phyloP scores from a whole-genome alignment of 2,329 filamentous ascomycete species.

The Thielaviopsis populi region DNA sequence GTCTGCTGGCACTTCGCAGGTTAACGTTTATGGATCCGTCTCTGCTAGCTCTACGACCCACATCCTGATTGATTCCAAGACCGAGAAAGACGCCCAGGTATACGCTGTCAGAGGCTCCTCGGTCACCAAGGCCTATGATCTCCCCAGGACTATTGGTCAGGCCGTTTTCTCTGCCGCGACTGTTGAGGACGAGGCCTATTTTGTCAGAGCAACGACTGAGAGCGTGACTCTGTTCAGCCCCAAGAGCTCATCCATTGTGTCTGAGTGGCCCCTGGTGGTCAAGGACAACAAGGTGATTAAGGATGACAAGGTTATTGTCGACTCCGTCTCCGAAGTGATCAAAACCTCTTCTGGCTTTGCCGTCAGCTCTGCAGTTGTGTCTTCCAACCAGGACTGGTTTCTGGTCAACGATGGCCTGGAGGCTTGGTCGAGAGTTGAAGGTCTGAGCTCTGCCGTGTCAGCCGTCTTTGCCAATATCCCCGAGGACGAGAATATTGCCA shows the following conservation, averaged over 20 bases:
- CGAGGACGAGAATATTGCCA: conserved; percentile 56
- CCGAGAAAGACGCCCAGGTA: conserved; percentile 67
- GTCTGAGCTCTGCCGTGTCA: conserved; percentile 61
- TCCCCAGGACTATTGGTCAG: conserved; percentile 53
- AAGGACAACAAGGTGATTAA: conserved; percentile 30
- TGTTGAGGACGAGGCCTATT: conserved; percentile 69
- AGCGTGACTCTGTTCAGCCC: conserved; percentile 65
- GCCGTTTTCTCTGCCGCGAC: conserved; percentile 70
- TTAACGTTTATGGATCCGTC: conserved; percentile 61
- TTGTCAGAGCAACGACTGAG: conserved; percentile 63
- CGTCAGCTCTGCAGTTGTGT: conserved; percentile 54
- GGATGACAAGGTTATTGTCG: conserved; percentile 35
- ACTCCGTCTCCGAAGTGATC: conserved; percentile 70
- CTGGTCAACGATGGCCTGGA: conserved; percentile 68
- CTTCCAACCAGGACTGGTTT: conserved; percentile 51
- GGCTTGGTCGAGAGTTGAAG: conserved; percentile 70
- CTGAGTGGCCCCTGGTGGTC: conserved; percentile 50
- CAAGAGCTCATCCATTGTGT: conserved; percentile 58
- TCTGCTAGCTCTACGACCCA: conserved; percentile 58
- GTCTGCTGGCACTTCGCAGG: conserved; percentile 30
- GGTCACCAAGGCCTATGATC: conserved; percentile 53
- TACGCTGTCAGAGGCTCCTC: conserved; percentile 28
- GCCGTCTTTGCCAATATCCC: conserved; percentile 69
- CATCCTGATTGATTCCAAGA: conserved; percentile 72
- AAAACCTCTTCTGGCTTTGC: conserved; percentile 52